A percentile compares a stretch with the other conserved stretches of the same genome.
phyloP scores from a whole-genome alignment of 331 rosid genomes.

The Spiraea crenata region DNA sequence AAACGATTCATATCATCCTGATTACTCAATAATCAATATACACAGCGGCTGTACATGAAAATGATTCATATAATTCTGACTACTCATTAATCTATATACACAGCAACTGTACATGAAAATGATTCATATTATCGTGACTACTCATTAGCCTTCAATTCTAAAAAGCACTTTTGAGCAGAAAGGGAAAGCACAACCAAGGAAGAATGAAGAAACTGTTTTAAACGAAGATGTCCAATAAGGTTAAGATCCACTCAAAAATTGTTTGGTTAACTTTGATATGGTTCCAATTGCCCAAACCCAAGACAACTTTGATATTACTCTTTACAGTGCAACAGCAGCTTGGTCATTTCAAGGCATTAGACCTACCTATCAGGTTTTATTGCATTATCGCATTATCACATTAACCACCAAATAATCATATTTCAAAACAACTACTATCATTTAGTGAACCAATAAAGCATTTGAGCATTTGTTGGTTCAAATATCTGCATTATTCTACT shows the following conservation, averaged over 20 bases:
- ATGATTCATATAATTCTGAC: neutral
- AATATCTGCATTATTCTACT: neutral
- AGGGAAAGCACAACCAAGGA: neutral
- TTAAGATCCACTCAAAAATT: neutral
- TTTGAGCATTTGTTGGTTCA: neutral
- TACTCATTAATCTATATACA: too few species aligned
- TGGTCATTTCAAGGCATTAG: neutral
- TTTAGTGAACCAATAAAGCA: neutral
- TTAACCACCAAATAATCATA: neutral
- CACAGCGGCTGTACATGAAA: neutral
- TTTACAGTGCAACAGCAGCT: neutral
- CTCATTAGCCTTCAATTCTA: neutral
- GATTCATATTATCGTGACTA: neutral
- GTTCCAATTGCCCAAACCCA: neutral
- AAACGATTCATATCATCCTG: too few species aligned
- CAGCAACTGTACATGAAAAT: neutral
- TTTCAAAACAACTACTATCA: neutral
- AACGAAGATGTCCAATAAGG: neutral
- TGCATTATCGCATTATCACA: neutral
- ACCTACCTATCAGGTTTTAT: neutral
- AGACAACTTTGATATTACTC: neutral
- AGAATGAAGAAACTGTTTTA: neutral
- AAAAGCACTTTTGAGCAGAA: neutral
- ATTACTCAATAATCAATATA: too few species aligned
- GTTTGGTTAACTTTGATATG: neutral